These are phyloP conservation scores for Marasmius sp. DNA, from an alignment of 1,284 basidiomycete species.

Conservation along the genomic window DNA sequence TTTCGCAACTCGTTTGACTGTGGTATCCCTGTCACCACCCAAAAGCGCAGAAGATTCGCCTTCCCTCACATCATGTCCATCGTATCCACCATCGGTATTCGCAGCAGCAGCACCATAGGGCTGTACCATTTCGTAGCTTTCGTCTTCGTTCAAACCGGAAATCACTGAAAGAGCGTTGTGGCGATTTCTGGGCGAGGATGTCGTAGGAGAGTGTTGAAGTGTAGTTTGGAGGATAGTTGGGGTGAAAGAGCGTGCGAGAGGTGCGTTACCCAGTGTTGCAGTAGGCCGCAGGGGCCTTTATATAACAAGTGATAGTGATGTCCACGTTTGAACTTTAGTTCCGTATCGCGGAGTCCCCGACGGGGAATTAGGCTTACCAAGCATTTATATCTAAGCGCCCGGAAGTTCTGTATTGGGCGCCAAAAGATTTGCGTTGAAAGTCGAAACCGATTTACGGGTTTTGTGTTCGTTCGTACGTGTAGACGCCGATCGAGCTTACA, in stretches of 20 bases:
- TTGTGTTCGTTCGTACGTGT: too few relatives aligned
- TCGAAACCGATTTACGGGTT: too few relatives aligned
- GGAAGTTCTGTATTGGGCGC: too few relatives aligned
- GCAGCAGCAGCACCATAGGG: constrained; percentile 59
- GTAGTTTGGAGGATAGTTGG: neutral
- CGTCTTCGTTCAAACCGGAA: neutral
- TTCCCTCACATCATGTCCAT: constrained; percentile 9
- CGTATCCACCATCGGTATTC: constrained; percentile 22
- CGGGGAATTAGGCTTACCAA: too few relatives aligned
- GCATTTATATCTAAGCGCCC: too few relatives aligned
- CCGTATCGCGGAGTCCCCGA: too few relatives aligned
- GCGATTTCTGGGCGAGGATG: neutral
- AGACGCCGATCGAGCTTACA: too few relatives aligned
- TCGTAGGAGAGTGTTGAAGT: neutral
- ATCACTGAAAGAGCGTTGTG: neutral
- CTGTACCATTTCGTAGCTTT: constrained; percentile 54
- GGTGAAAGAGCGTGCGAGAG: neutral
- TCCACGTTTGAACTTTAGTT: too few relatives aligned
- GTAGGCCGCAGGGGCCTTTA: neutral
- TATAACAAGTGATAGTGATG: too few relatives aligned
- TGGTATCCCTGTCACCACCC: constrained; percentile 39
- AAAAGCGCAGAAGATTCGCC: constrained; percentile 56
- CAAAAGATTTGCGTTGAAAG: too few relatives aligned
- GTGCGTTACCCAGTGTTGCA: neutral
- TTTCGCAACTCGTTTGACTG: constrained; percentile 27